phyloP scores from a whole-genome alignment of 495 filamentous ascomycete species.

The Talaromyces stipitatus region DNA sequence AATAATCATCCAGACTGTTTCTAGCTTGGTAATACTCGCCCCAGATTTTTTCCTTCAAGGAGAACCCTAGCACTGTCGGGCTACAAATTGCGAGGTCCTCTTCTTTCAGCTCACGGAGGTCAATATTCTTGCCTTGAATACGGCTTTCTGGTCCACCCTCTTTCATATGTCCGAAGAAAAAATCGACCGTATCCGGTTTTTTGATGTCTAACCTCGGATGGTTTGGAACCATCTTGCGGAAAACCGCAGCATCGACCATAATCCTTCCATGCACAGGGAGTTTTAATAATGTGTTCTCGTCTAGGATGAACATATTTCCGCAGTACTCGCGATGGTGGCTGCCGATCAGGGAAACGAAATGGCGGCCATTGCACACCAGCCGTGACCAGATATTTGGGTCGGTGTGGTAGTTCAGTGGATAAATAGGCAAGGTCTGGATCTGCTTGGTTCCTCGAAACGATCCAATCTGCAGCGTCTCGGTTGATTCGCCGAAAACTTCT shows the following conservation, averaged over 20 bases:
- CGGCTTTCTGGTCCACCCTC: neutral
- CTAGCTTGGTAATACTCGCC: slow-evolving; percentile 6
- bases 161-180: neutral
- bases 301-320: slow-evolving; percentile 11
- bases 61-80: slow-evolving; percentile 21
- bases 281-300: slow-evolving; percentile 7
- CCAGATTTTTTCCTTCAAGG: slow-evolving; percentile 14
- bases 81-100: slow-evolving; percentile 17
- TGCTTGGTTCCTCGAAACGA: slow-evolving; percentile 2
- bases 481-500: neutral
- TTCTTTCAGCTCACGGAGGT: slow-evolving; percentile 14
- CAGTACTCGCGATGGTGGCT: slow-evolving; percentile 10
- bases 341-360: slow-evolving; percentile 12
- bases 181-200: neutral
- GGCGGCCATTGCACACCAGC: slow-evolving; percentile 2
- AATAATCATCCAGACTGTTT: neutral
- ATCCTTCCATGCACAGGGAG: slow-evolving; percentile 10
- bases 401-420: slow-evolving; percentile 2
- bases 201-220: slow-evolving; percentile 4
- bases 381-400: slow-evolving; percentile 3
- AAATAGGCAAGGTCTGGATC: slow-evolving; percentile 1
- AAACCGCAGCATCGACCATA: slow-evolving; percentile 13
- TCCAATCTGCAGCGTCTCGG: slow-evolving; percentile 1
- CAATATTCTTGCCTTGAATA: slow-evolving; percentile 6
- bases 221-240: slow-evolving; percentile 15